phyloP scores from a whole-genome alignment of 306 rosid species.

The Malus orientalis region DNA sequence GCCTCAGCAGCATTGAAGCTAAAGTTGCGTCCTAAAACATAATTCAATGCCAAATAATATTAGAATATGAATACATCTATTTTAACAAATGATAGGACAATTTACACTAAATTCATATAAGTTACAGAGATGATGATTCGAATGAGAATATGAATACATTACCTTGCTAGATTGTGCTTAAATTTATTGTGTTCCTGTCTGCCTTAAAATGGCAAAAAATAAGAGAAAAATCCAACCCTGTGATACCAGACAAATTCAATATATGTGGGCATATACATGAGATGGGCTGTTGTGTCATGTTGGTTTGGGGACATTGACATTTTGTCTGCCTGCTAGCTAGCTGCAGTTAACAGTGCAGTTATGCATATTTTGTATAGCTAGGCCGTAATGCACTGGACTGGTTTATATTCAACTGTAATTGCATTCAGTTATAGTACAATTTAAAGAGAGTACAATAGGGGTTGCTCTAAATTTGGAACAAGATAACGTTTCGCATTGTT shows the following conservation, averaged over 20 bases:
- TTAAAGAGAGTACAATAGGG: too few species aligned
- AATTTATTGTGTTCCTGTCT: too few species aligned
- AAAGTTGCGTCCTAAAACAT: conserved; percentile 12
- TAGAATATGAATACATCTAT: neutral
- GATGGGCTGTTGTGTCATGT: neutral
- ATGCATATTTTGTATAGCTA: too few species aligned
- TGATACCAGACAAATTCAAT: neutral
- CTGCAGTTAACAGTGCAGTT: neutral
- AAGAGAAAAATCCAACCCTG: neutral
- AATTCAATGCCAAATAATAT: neutral
- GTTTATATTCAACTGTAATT: too few species aligned
- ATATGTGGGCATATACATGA: neutral
- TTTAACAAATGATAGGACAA: neutral
- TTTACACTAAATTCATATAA: neutral
- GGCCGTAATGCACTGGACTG: too few species aligned
- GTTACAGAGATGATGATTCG: neutral
- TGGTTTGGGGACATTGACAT: neutral
- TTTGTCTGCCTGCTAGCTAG: neutral
- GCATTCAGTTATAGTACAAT: too few species aligned
- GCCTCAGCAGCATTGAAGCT: conserved; percentile 26
- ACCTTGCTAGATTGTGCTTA: neutral
- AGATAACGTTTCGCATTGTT: too few species aligned
- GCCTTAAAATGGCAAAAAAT: too few species aligned
- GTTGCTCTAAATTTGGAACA: too few species aligned
- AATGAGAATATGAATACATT: neutral